Conservation (phyloP, 225 moss, liverwort and hornwort species). For the Ulota crispa region DNA sequence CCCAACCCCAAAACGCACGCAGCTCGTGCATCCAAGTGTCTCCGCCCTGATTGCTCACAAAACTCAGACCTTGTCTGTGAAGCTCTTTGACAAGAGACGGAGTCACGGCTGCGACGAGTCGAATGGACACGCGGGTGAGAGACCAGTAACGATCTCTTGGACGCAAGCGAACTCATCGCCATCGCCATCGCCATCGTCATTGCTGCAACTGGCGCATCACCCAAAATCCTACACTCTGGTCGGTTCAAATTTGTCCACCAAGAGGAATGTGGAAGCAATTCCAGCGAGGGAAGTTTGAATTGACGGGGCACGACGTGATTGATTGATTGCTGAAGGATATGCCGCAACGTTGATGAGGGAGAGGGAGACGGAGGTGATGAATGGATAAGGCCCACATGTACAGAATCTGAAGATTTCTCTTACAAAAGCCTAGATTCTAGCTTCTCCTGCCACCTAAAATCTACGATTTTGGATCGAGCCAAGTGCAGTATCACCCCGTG, state of each 20-base stretch:
- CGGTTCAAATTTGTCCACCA: no score
- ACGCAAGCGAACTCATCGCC: not conserved
- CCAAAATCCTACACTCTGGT: not conserved
- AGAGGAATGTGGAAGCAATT: not conserved
- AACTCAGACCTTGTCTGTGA: not conserved
- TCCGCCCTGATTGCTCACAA: not conserved
- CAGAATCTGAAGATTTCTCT: not conserved
- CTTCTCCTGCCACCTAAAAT: not conserved
- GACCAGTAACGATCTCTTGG: not conserved
- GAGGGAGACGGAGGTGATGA: not conserved
- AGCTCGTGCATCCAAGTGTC: not conserved
- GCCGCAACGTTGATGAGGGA: no score
- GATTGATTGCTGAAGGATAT: not conserved
- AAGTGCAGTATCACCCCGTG: no score
- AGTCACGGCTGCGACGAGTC: not conserved
- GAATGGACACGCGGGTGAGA: not conserved
- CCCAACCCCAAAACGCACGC: conserved; percentile 36
- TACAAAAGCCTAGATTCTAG: not conserved
- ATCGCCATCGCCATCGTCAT: conserved; percentile 30
- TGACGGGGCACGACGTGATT: not conserved
- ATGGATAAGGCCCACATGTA: conserved; percentile 31
- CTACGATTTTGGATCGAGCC: not conserved
- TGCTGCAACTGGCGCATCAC: conserved; percentile 19
- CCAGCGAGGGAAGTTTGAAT: not conserved
- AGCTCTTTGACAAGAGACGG: not conserved